Conservation (phyloP, 768 basidiomycete genomes). For the Mrakia blollopis region DNA sequence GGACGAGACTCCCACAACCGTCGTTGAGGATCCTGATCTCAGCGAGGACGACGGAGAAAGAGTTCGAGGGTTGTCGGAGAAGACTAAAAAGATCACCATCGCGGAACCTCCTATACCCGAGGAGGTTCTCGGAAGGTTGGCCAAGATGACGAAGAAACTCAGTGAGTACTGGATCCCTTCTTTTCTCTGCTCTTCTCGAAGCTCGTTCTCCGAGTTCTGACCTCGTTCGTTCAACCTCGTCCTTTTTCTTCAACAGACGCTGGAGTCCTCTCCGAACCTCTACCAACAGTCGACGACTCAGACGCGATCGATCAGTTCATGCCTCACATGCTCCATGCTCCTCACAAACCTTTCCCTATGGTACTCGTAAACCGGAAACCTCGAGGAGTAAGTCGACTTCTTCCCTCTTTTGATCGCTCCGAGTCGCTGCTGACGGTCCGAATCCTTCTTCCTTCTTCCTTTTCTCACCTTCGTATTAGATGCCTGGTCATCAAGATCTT, state of each 20-base stretch:
- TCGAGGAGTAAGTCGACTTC: constrained; percentile 49
- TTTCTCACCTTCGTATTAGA: not conserved
- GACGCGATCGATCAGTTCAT: constrained; percentile 53
- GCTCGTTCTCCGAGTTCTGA: too few relatives aligned
- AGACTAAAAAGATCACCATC: not conserved
- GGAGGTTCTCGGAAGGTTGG: constrained; percentile 36
- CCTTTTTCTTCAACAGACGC: constrained; percentile 38
- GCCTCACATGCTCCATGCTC: constrained; percentile 59
- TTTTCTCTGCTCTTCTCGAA: not conserved
- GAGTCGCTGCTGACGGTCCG: too few relatives aligned
- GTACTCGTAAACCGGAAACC: constrained; percentile 62
- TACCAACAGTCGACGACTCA: constrained; percentile 47
- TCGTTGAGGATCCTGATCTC: constrained; percentile 17
- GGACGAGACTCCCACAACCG: constrained; percentile 7
- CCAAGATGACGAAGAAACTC: constrained; percentile 43
- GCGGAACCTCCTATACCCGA: not conserved
- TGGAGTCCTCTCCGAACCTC: constrained; percentile 46
- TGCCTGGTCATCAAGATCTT: constrained; percentile 46
- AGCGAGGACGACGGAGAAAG: not conserved
- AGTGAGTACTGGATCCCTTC: constrained; percentile 38
- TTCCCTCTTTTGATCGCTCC: not conserved
- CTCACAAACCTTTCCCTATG: constrained; percentile 60
- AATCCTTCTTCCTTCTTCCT: not conserved
- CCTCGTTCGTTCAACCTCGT: not conserved
- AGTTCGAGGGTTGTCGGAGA: not conserved